A percentile compares a stretch with the other conserved stretches of the same genome.
Conservation (phyloP, 768 basidiomycete species). For the Pholiota microspora region DNA sequence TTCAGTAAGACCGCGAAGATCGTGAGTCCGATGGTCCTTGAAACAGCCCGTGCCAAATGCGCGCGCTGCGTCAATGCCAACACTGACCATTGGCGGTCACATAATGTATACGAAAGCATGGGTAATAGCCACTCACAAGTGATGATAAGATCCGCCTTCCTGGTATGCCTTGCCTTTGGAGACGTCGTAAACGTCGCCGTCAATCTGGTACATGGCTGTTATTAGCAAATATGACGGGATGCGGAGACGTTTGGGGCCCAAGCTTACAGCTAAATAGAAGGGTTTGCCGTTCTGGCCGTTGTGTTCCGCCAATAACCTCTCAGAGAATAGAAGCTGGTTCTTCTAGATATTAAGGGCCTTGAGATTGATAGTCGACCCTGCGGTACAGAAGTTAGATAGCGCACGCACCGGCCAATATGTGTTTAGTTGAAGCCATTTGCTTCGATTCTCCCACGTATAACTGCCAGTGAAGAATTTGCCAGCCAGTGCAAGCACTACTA, state of each 20-base stretch:
- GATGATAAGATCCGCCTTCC: slow-evolving; percentile 81
- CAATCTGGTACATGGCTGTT: slow-evolving; percentile 55
- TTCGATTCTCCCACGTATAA: slow-evolving; percentile 80
- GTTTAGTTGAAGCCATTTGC: slow-evolving; percentile 58
- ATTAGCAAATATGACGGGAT: slow-evolving; percentile 11
- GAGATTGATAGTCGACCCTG: background rate
- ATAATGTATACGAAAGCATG: slow-evolving; percentile 12
- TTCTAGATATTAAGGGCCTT: slow-evolving; percentile 30
- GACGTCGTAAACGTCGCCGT: slow-evolving; percentile 92
- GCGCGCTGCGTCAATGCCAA: slow-evolving; percentile 86
- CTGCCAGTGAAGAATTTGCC: slow-evolving; percentile 89
- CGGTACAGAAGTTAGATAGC: background rate
- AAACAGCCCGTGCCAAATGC: slow-evolving; percentile 96
- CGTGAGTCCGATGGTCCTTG: slow-evolving; percentile 85
- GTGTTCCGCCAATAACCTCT: slow-evolving; percentile 58
- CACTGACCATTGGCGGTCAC: slow-evolving; percentile 37
- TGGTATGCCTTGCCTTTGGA: slow-evolving; percentile 80
- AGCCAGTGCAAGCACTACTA: slow-evolving; percentile 54
- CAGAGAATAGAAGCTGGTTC: slow-evolving; percentile 73
- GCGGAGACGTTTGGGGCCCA: slow-evolving; percentile 11
- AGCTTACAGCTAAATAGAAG: slow-evolving; percentile 79
- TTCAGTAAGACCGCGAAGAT: slow-evolving; percentile 77
- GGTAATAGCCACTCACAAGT: slow-evolving; percentile 47
- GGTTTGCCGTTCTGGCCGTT: slow-evolving; percentile 72
- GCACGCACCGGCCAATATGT: slow-evolving; percentile 61